Evolutionary conservation across 495 filamentous ascomycete genomes (phyloP).

Genomic region (Cladorrhinum samala): DNA sequence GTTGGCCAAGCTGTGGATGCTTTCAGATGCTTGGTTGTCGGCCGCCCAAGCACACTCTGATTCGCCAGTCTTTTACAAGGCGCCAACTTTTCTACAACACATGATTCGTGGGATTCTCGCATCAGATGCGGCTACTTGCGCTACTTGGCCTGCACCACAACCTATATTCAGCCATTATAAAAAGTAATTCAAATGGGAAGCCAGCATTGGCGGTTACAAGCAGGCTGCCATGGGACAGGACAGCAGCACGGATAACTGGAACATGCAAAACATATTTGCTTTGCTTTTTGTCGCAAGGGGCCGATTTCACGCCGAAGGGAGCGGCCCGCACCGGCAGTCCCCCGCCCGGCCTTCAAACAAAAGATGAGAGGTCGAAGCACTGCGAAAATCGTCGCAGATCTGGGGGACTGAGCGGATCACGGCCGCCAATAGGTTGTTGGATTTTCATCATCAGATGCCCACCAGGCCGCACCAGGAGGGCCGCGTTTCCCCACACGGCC

Average conservation of each 20-base stretch:
- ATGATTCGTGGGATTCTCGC: neutral
- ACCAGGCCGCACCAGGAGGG: no score
- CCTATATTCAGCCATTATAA: neutral
- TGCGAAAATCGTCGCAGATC: neutral
- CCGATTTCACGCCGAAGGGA: slow-evolving; percentile 10
- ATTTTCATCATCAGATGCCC: no score
- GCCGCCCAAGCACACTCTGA: neutral
- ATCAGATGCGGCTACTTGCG: neutral
- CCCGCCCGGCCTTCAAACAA: neutral
- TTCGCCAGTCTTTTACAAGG: neutral
- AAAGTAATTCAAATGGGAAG: no score
- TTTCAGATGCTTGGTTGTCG: no score
- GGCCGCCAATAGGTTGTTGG: no score
- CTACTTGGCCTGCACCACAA: no score
- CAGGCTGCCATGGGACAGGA: no score
- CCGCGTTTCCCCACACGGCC: no score
- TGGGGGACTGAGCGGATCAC: neutral
- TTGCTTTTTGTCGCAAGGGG: neutral
- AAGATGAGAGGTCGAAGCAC: neutral
- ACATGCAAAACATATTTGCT: no score
- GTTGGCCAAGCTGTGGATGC: no score
- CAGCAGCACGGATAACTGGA: neutral
- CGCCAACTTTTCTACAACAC: neutral
- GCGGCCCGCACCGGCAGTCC: slow-evolving; percentile 23
- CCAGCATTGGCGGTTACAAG: no score